These are phyloP conservation scores for Microbotryum lychnidis-dioicae DNA, from an alignment of 1,284 basidiomycete genomes.

Conservation along the genomic window DNA sequence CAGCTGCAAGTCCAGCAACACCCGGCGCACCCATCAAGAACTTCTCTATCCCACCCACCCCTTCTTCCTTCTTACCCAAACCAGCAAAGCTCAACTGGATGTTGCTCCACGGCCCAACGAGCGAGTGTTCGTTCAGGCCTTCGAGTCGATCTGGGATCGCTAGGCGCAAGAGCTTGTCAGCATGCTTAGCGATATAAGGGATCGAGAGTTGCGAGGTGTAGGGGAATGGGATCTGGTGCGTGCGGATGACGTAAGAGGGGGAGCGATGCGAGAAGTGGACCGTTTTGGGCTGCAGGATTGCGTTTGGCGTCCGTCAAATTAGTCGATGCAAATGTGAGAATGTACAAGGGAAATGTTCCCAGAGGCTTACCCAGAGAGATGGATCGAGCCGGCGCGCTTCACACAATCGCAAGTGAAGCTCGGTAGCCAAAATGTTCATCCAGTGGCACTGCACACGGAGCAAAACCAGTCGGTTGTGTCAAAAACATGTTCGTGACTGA, in stretches of 20 bases:
- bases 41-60: slow-evolving; percentile 76
- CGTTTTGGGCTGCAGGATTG: slow-evolving; percentile 60
- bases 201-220: slow-evolving; percentile 32
- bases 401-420: slow-evolving; percentile 71
- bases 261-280: slow-evolving; percentile 67
- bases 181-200: slow-evolving; percentile 59
- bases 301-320: not conserved
- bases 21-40: slow-evolving; percentile 54
- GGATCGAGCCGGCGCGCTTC: slow-evolving; percentile 67
- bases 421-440: slow-evolving; percentile 82
- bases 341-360: not conserved
- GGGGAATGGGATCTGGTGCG: slow-evolving; percentile 37
- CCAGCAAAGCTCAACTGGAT: slow-evolving; percentile 74
- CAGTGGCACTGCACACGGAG: slow-evolving; percentile 54
- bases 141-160: slow-evolving; percentile 55
- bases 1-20: not conserved
- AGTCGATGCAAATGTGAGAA: not conserved
- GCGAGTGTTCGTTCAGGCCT: slow-evolving; percentile 13
- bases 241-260: slow-evolving; percentile 27
- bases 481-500: too few relatives aligned
- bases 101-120: slow-evolving; percentile 51
- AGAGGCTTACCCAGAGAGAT: slow-evolving; percentile 53
- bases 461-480: not conserved
- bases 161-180: slow-evolving; percentile 69
- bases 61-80: slow-evolving; percentile 66